phyloP scores from a whole-genome alignment of 768 basidiomycete genomes.

The Pleurotus pulmonarius region DNA sequence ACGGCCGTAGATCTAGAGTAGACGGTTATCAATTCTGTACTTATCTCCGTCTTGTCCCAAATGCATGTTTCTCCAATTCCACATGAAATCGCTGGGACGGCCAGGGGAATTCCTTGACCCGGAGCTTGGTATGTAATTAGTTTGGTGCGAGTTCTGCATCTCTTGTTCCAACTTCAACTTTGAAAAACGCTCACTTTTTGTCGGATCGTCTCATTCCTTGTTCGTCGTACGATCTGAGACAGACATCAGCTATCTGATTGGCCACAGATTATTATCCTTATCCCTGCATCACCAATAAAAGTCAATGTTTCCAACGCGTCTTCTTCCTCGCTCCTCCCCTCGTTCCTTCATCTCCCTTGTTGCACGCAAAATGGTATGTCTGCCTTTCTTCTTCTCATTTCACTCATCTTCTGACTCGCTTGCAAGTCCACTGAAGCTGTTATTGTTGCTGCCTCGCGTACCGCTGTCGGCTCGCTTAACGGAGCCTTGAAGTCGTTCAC shows the following conservation, averaged over 20 bases:
- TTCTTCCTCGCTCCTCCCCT: slow-evolving; percentile 33
- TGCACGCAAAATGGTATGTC: slow-evolving; percentile 50
- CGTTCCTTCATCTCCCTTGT: slow-evolving; percentile 33
- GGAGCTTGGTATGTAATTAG: slow-evolving; percentile 16
- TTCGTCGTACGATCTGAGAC: slow-evolving; percentile 38
- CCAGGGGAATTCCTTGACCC: slow-evolving; percentile 8
- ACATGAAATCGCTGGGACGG: slow-evolving; percentile 1
- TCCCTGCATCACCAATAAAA: slow-evolving; percentile 21
- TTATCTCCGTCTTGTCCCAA: background rate
- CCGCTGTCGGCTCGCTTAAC: slow-evolving; percentile 91
- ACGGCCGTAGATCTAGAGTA: slow-evolving; percentile 53
- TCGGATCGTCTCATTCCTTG: slow-evolving; percentile 7
- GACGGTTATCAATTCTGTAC: background rate
- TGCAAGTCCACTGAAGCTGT: slow-evolving; percentile 65
- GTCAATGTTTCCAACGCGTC: slow-evolving; percentile 44
- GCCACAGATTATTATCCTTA: slow-evolving; percentile 14
- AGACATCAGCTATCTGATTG: slow-evolving; percentile 18
- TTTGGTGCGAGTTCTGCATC: too few relatives aligned
- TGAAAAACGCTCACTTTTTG: background rate
- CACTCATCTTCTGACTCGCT: background rate
- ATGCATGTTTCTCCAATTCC: background rate
- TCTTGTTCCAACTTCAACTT: too few relatives aligned
- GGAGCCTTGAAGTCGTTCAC: slow-evolving; percentile 85
- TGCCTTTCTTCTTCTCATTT: background rate
- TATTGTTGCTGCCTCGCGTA: slow-evolving; percentile 91